Base-by-base conservation (phyloP, 1,139 yeast genomes). In the Yamadazyma friedrichii region DNA sequence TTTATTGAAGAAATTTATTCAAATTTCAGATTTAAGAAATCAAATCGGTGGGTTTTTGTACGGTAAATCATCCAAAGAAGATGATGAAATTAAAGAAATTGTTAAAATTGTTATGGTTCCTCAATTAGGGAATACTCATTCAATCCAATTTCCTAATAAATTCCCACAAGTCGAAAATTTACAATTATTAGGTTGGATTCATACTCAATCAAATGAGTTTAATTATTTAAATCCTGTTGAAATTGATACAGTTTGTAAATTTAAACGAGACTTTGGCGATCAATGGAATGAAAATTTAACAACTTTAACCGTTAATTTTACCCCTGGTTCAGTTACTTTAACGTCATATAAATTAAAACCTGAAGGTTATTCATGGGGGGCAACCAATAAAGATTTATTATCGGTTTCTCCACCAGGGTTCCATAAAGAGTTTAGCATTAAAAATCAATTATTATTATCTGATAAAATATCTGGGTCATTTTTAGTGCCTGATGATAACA, bases 251-350 rank as follows among this genome's bases (percentile, higher is more conserved):
- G 84, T 80, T 43, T 68, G 86, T 2, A 70, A 71, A 36, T 62
- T 82, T 42, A 59, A 66, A 8, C 53, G 61, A 3, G 54, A 56
- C 36, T 43, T 47, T 12, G 35, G 31, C 4, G 60, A 55, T 64
- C 62, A 53, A 15, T 61, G 64, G 59, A 56, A 64, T 10, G 61
- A 59, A 3, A 55, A 69, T 20, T 65, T 80, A 36, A 68, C 83
- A 4, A 78, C 88, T 22, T 60, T 91, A 55, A 70, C 82, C 0
- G 88, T 88, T 1, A 68, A 88, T 1, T 82, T 87, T 51, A 80
- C 88, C 0, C 88, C 96, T 0, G 98, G 98, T 1, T 84, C 95
- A 0, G 81, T 91, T 1, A 79, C 96, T 0, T 63, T 93, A 16
- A 67, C 88, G 2, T 88, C 91, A 1, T 84, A 70, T 55, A 73